Conservation (phyloP, 352 stramenopile species). For the Peronosclerospora sorghi region DNA sequence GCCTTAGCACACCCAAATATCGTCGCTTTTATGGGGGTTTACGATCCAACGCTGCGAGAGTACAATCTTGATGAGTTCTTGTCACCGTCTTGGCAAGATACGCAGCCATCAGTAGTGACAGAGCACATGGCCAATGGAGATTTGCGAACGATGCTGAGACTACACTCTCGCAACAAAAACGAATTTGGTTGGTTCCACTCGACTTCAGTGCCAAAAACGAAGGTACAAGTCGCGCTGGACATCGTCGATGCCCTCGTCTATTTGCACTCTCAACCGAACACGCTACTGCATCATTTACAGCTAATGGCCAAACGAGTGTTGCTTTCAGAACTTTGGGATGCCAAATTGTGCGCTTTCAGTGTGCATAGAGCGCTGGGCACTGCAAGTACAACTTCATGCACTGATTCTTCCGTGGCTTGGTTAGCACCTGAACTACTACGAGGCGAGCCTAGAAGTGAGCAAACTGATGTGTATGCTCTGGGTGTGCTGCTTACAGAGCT, state of each 20-base stretch:
- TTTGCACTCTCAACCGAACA: conserved; percentile 22
- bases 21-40: conserved; percentile 30
- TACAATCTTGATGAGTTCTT: conserved; percentile 15
- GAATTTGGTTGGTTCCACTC: conserved; percentile 30
- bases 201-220: conserved; percentile 14
- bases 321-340: conserved; percentile 29
- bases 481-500: conserved; percentile 48
- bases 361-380: conserved; percentile 11
- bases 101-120: conserved; percentile 25
- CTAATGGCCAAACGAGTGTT: conserved; percentile 37
- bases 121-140: conserved; percentile 37
- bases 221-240: conserved; percentile 31
- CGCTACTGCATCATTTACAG: conserved; percentile 18
- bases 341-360: conserved; percentile 43
- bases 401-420: conserved; percentile 30
- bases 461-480: conserved; percentile 35
- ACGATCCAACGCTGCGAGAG: conserved; percentile 8
- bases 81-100: conserved; percentile 9
- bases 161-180: conserved; percentile 12
- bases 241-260: conserved; percentile 41
- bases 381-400: conserved; percentile 6
- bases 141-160: conserved; percentile 24
- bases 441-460: conserved; percentile 19
- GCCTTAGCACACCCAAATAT: conserved; percentile 24
- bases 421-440: conserved; percentile 41